These are phyloP conservation scores for Penicillium macrosclerotiorum DNA, from an alignment of 495 filamentous ascomycete genomes.

Conservation along the genomic window DNA sequence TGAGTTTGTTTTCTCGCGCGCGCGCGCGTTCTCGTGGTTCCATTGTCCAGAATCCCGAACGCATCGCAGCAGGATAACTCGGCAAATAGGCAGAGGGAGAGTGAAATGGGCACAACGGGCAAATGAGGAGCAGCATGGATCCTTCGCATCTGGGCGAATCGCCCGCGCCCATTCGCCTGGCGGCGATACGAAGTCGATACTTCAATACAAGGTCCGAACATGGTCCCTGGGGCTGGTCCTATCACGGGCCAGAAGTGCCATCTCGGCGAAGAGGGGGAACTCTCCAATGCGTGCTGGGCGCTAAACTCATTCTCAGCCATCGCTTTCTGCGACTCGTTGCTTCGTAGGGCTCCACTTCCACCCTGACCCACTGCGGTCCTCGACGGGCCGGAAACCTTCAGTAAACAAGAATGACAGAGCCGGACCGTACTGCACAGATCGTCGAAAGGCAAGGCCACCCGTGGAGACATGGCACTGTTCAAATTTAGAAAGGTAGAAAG, in stretches of 20 bases:
- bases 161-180: slow-evolving; percentile 10
- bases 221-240: slow-evolving; percentile 11
- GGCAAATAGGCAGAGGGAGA: slow-evolving; percentile 26
- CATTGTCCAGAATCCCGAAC: slow-evolving; percentile 8
- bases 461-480: slow-evolving; percentile 8
- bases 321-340: too few species aligned
- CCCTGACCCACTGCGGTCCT: slow-evolving; percentile 30
- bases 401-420: slow-evolving; percentile 20
- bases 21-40: background rate
- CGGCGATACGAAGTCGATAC: slow-evolving; percentile 22
- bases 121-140: slow-evolving; percentile 28
- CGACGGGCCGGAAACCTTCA: slow-evolving; percentile 33
- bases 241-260: slow-evolving; percentile 19
- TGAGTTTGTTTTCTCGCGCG: too few species aligned
- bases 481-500: too few species aligned
- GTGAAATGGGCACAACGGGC: slow-evolving; percentile 22
- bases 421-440: slow-evolving; percentile 18
- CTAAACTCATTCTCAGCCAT: slow-evolving; percentile 21
- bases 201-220: slow-evolving; percentile 32
- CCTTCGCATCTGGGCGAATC: slow-evolving; percentile 23
- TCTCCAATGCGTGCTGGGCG: slow-evolving; percentile 15
- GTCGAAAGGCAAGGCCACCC: slow-evolving; percentile 7
- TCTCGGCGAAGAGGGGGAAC: slow-evolving; percentile 21
- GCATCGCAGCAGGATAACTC: slow-evolving; percentile 22
- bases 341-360: slow-evolving; percentile 18